Base-by-base conservation (phyloP, 2,329 filamentous ascomycete species). In the Colletotrichum orchidophilum region DNA sequence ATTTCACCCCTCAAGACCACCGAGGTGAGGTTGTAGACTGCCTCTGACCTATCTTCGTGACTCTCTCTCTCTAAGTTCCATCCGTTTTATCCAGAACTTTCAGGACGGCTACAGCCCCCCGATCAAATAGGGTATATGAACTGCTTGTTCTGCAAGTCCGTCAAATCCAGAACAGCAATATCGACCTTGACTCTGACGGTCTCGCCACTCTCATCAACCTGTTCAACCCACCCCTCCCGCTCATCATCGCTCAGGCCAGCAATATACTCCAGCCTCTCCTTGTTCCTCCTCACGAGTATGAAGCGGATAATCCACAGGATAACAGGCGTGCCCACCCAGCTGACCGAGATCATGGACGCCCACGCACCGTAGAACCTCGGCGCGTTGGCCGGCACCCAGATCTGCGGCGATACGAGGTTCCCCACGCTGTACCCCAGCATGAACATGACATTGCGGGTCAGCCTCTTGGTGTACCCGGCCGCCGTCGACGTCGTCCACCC, bases 381-480 rank as follows among this genome's bases (percentile, higher is more conserved):
- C 31, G 62, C 75, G 46, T 75, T 75, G 39, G 71, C 68, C 2
- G 74, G 68, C 7, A 76, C 75, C 79, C 78, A 83, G 3, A 83
- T 74, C 53, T 83, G 81, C 1, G 81, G 81, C 0, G 78, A 80
- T n/a, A 81, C 76, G 7, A 83, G 78, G 33, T 81, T 82, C 3
- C 77, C 76, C 1, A 80, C 68, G 11, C 79, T 77, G 11, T 80
- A 80, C 0, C 81, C 83, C 0, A 82, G 70, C 75, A 82, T 81
- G 59, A 82, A 82, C 66, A 83, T 74, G 15, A 78, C 81, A 21
- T 81, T 82, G 26, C 81, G 77, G 1, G 82, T 83, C 2, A 83
- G 80, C 71, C 84, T 84, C 74, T 85, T 85, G 0, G 83, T 84
- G 68, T 83, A 82, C 1, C 83, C 81, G 0, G 81, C 80, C 74